A percentile compares a stretch with the other conserved stretches of the same genome.
phyloP scores from a whole-genome alignment of 148 eudicot species.

The Tetragonia tetragonoides region DNA sequence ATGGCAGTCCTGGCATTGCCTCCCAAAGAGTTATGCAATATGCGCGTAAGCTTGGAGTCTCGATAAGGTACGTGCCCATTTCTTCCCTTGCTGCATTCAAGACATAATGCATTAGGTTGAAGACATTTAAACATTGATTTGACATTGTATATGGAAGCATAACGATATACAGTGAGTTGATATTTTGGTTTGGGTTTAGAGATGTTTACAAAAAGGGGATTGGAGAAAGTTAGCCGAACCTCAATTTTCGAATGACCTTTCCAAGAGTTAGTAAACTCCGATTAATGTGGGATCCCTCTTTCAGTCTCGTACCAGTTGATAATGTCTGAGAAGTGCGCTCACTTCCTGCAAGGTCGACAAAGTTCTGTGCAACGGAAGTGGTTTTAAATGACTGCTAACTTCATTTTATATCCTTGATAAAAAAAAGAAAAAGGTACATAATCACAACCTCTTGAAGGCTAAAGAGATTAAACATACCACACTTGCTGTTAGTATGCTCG shows the following conservation, averaged over 20 bases:
- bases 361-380: slow-evolving; percentile 50
- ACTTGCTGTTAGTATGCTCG: slow-evolving; percentile 72
- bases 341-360: slow-evolving; percentile 98
- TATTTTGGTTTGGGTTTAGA: too few species aligned
- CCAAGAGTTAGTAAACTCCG: slow-evolving; percentile 86
- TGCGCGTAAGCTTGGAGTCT: slow-evolving; percentile 97
- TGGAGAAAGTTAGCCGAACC: slow-evolving; percentile 39
- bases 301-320: slow-evolving; percentile 72
- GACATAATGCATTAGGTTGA: background rate
- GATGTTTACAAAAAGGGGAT: background rate
- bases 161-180: too few species aligned
- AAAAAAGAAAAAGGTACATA: background rate
- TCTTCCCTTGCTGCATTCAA: slow-evolving; percentile 68
- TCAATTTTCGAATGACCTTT: slow-evolving; percentile 82
- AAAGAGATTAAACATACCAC: slow-evolving; percentile 55
- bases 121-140: background rate
- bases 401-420: background rate
- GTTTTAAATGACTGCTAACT: background rate
- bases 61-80: slow-evolving; percentile 80
- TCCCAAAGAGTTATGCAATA: slow-evolving; percentile 92
- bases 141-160: background rate
- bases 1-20: slow-evolving; percentile 97
- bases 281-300: slow-evolving; percentile 94
- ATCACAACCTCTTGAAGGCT: background rate
- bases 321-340: slow-evolving; percentile 92